Conservation (phyloP, 176 grass and related monocot genomes). For the Carex parvula region DNA sequence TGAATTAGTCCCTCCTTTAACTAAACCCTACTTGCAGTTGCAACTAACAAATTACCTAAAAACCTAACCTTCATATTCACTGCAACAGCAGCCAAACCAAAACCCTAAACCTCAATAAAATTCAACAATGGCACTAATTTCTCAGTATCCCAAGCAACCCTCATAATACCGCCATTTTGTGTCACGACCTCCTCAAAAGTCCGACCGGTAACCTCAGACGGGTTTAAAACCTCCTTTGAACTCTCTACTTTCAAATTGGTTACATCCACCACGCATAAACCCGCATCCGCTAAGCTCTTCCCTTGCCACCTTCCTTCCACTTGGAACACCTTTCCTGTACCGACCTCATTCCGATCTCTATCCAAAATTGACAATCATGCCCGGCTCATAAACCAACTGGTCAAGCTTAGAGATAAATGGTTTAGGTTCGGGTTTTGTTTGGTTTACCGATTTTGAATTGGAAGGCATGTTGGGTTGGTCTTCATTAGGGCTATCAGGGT, state of each 20-base stretch:
- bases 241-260: slow-evolving; percentile 64
- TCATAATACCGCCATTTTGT: slow-evolving; percentile 55
- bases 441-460: slow-evolving; percentile 50
- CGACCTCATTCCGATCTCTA: slow-evolving; percentile 55
- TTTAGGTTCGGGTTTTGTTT: slow-evolving; percentile 46
- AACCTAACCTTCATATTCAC: not conserved
- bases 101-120: not conserved
- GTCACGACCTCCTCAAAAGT: slow-evolving; percentile 63
- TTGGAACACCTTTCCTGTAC: slow-evolving; percentile 59
- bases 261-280: slow-evolving; percentile 45
- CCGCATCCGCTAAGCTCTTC: slow-evolving; percentile 36
- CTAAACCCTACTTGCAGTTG: not conserved
- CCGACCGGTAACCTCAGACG: slow-evolving; percentile 52
- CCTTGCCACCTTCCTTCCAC: slow-evolving; percentile 42
- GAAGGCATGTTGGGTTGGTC: slow-evolving; percentile 42
- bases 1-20: not conserved
- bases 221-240: slow-evolving; percentile 69
- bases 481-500: slow-evolving; percentile 57
- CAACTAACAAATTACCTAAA: not conserved
- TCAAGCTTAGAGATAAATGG: slow-evolving; percentile 40
- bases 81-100: not conserved
- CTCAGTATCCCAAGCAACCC: slow-evolving; percentile 57
- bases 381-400: slow-evolving; percentile 42
- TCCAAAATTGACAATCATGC: slow-evolving; percentile 50
- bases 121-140: slow-evolving; percentile 34